These are phyloP conservation scores for Kondoa subrosea DNA, from an alignment of 768 basidiomycete genomes.

Conservation along the genomic window DNA sequence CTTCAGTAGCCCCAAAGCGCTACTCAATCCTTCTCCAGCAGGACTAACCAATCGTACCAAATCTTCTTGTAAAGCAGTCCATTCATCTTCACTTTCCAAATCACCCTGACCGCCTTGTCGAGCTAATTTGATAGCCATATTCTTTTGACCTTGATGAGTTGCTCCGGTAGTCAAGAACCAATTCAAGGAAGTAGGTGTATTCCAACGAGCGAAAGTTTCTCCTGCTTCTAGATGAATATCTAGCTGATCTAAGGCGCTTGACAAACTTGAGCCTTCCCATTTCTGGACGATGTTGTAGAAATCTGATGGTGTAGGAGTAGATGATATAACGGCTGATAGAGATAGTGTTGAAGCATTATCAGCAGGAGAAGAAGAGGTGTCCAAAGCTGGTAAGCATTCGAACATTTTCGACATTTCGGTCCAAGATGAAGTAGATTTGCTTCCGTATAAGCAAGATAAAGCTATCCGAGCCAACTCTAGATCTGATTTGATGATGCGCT, in stretches of 20 bases:
- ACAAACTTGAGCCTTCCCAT: conserved; percentile 42
- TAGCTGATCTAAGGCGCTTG: conserved; percentile 68
- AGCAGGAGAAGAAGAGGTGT: conserved; percentile 26
- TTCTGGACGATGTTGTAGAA: conserved; percentile 67
- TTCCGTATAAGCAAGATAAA: conserved; percentile 75
- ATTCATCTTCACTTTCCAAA: conserved; percentile 50
- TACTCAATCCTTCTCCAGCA: background rate
- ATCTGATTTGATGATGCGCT: conserved; percentile 62
- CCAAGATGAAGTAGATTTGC: conserved; percentile 36
- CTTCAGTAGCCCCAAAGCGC: conserved; percentile 22
- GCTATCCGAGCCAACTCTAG: conserved; percentile 72
- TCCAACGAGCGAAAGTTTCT: conserved; percentile 79
- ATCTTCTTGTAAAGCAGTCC: conserved; percentile 75
- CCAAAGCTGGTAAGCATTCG: conserved; percentile 91
- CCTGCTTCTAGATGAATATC: conserved; percentile 89
- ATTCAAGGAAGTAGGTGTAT: conserved; percentile 59
- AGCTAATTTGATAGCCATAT: conserved; percentile 75
- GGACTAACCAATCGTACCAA: conserved; percentile 6
- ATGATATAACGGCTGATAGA: conserved; percentile 47
- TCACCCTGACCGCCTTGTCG: conserved; percentile 39
- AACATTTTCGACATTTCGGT: conserved; percentile 86
- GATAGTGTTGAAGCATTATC: conserved; percentile 12
- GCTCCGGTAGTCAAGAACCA: conserved; percentile 73
- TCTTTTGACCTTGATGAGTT: conserved; percentile 52
- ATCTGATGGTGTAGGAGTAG: conserved; percentile 45